phyloP scores from a whole-genome alignment of 1,284 basidiomycete genomes.

The Schizophyllum commune region DNA sequence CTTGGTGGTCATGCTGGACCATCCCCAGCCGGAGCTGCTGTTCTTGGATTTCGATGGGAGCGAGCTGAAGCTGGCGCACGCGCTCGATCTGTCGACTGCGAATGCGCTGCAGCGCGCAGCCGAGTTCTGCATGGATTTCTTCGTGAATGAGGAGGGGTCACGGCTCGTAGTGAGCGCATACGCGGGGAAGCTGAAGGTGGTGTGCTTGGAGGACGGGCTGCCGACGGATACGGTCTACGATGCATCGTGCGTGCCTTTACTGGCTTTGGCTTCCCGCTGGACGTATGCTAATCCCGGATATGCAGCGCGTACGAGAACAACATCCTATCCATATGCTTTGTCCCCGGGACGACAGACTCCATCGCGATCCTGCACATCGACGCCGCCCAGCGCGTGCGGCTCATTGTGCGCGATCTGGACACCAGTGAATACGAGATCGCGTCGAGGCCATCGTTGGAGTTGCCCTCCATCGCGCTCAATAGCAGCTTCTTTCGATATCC shows the following conservation, averaged over 20 bases:
- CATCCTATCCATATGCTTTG: conserved; percentile 63
- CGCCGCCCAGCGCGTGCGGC: conserved; percentile 50
- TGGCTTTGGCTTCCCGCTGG: not conserved
- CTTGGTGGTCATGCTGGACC: conserved; percentile 53
- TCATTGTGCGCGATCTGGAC: conserved; percentile 51
- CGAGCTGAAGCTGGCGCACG: conserved; percentile 32
- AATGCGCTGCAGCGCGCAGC: conserved; percentile 42
- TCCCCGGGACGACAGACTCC: conserved; percentile 39
- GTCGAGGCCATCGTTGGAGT: conserved; percentile 35
- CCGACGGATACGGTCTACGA: conserved; percentile 48
- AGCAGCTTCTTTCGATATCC: conserved; percentile 29
- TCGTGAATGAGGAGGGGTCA: conserved; percentile 53
- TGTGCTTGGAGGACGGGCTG: conserved; percentile 43
- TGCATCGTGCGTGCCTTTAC: conserved; percentile 42
- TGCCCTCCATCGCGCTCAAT: conserved; percentile 37
- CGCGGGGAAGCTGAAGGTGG: conserved; percentile 56
- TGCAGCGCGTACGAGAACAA: conserved; percentile 33
- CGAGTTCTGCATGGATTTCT: conserved; percentile 60
- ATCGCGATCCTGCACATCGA: conserved; percentile 68
- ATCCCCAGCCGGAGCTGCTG: conserved; percentile 64
- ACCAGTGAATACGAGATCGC: conserved; percentile 46
- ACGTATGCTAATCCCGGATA: conserved; percentile 54
- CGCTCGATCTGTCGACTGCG: conserved; percentile 46
- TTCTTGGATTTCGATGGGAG: conserved; percentile 43
- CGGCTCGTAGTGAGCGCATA: conserved; percentile 61